A percentile compares a stretch with the other conserved stretches of the same genome.
phyloP scores from a whole-genome alignment of 805 yeast genomes.

The Soucietia sequanensis region DNA sequence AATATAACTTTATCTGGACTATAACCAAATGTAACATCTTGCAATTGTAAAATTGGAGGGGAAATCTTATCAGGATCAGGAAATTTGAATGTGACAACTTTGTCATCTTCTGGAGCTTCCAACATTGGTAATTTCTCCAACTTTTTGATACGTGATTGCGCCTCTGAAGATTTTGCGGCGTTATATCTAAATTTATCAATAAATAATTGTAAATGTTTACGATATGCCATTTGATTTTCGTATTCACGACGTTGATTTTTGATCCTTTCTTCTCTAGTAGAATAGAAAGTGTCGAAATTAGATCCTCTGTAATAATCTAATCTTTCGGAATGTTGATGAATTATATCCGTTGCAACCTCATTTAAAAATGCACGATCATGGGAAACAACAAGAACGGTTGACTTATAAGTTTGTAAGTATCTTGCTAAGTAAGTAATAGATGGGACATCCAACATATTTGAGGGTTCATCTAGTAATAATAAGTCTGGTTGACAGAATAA shows the following conservation, averaged over 20 bases:
- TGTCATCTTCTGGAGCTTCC: constrained; percentile 94
- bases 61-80: constrained; percentile 93
- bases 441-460: constrained; percentile 99
- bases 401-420: constrained; percentile 84
- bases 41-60: constrained; percentile 90
- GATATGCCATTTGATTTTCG: constrained; percentile 94
- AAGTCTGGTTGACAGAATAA: constrained; percentile 96
- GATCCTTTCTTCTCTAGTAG: constrained; percentile 92
- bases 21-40: constrained; percentile 86
- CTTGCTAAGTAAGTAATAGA: constrained; percentile 91
- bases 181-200: constrained; percentile 96
- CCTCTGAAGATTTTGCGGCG: constrained; percentile 97
- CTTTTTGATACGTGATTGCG: constrained; percentile 96
- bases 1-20: constrained; percentile 61
- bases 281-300: constrained; percentile 88
- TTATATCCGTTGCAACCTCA: constrained; percentile 97
- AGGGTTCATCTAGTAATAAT: constrained; percentile 93
- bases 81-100: constrained; percentile 78
- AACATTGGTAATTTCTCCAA: constrained; percentile 89
- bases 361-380: constrained; percentile 97
- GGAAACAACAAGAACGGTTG: constrained; percentile 93
- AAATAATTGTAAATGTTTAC: constrained; percentile 90
- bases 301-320: constrained; percentile 94
- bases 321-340: constrained; percentile 96
- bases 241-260: constrained; percentile 93